Conservation (phyloP, 257 asterid species). For the Buddleja alternifolia region DNA sequence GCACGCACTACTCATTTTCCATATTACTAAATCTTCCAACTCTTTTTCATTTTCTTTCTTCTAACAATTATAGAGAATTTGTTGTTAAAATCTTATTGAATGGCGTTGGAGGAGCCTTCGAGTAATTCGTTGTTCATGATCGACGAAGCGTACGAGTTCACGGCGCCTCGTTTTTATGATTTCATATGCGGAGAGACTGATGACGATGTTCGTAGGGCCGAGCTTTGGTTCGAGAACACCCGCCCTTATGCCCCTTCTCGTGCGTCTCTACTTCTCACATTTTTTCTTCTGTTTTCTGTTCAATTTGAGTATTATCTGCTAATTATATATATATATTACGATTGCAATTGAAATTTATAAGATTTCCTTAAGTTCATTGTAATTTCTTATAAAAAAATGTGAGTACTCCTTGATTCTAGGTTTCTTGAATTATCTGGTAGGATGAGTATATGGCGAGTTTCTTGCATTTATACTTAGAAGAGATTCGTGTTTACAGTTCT, state of each 20-base stretch:
- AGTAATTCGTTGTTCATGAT: conserved; percentile 40
- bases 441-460: background rate
- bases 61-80: background rate
- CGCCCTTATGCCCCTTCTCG: conserved; percentile 87
- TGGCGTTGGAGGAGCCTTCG: conserved; percentile 58
- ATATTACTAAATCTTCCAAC: background rate
- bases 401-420: no score
- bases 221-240: conserved; percentile 76
- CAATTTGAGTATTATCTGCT: background rate
- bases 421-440: background rate
- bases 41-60: background rate
- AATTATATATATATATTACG: background rate
- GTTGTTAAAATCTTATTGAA: conserved; percentile 26
- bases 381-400: no score
- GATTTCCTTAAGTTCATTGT: no score
- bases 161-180: conserved; percentile 77
- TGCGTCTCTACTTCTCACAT: conserved; percentile 40
- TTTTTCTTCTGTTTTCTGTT: background rate
- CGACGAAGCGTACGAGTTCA: conserved; percentile 78
- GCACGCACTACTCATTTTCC: conserved; percentile 9
- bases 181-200: conserved; percentile 68
- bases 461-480: background rate
- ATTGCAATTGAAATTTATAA: background rate
- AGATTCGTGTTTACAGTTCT: background rate
- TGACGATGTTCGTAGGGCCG: conserved; percentile 65